Base-by-base conservation (phyloP, 176 grass and related monocot genomes). In the Tillandsia leiboldiana region DNA sequence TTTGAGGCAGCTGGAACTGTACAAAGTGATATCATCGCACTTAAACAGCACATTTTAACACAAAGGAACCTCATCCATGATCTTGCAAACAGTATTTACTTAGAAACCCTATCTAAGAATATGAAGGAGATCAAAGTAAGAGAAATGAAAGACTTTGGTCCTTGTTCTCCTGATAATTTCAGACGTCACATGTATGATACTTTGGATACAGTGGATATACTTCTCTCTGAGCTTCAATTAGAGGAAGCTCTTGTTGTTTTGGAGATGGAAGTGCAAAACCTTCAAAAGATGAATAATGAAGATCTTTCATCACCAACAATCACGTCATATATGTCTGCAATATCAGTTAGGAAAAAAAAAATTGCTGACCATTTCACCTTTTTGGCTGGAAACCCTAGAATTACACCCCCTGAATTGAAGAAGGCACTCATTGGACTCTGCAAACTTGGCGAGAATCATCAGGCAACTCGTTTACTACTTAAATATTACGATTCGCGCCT, bases 171-270 rank as follows among this genome's bases (percentile, higher is more conserved):
- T 77, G 15, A n/a, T 24, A 42, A 26, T 13, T 5, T 61, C 51
- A 67, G 14, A 0, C 27, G 12, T 23, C 49, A 66, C 20, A 10
- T 75, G 27, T 20, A 28, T 51, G 33, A 54, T 26, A 70, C 51
- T 54, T 51, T 64, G 11, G 72, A 72, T 53, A 70, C 49, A 2
- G 11, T 90, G 70, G 79, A 80, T 51, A 68, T 72, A 54, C 77
- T 83, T 48, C 49, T 90, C 1, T 80, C 65, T 0, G 87, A 89
- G 76, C 52, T 80, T 12, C 73, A 81, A 74, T 67, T 83, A 53
- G 73, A 86, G 9, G 4, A 83, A 63, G 83, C 76, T 8, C n/a
- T 83, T 51, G 24, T 64, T 54, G 51, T 90, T 27, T 56, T 82
- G 42, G 68, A 79, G 49, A 17, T 20, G 33, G 67, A 64, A 54